Conservation (phyloP, 2,329 filamentous ascomycete genomes). For the Pseudocercospora crystallina region DNA sequence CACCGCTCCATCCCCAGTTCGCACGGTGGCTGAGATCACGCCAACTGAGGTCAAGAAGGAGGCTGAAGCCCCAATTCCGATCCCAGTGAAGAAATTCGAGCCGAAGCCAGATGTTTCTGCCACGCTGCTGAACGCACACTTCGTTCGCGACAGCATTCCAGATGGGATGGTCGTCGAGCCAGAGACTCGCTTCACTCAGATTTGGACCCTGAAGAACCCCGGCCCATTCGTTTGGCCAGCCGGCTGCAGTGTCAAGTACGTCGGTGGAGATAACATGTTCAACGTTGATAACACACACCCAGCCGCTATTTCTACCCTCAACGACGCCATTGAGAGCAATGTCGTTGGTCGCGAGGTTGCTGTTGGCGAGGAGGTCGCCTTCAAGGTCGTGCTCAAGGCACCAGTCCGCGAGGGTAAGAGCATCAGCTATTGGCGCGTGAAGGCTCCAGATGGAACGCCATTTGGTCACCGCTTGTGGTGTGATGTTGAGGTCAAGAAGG, state of each 20-base stretch:
- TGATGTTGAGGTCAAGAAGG: constrained; percentile 68
- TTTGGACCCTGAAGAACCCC: constrained; percentile 86
- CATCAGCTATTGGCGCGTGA: constrained; percentile 96
- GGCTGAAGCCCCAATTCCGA: constrained; percentile 23
- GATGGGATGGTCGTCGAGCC: constrained; percentile 74
- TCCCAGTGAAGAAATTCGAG: constrained; percentile 25
- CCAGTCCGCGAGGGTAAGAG: constrained; percentile 73
- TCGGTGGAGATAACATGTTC: constrained; percentile 96
- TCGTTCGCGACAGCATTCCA: constrained; percentile 72
- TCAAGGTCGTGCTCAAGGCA: constrained; percentile 82
- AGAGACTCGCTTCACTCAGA: constrained; percentile 78
- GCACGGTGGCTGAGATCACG: constrained; percentile 72
- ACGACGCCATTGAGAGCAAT: constrained; percentile 79
- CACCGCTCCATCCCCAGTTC: constrained; percentile 61
- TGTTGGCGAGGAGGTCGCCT: constrained; percentile 73
- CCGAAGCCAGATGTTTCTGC: constrained; percentile 22
- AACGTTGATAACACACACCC: constrained; percentile 78
- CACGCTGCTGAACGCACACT: constrained; percentile 61
- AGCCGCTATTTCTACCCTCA: constrained; percentile 73
- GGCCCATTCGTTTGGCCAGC: constrained; percentile 79
- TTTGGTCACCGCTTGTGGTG: constrained; percentile 97
- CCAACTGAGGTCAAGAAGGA: constrained; percentile 45
- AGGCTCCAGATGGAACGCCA: constrained; percentile 72
- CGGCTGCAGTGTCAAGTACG: constrained; percentile 86
- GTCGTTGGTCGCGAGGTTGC: constrained; percentile 67